Evolutionary conservation across 805 yeast genomes (phyloP), one percentile per base, ranked within the genome.

Genomic region (Komagataella pseudopastoris): DNA sequence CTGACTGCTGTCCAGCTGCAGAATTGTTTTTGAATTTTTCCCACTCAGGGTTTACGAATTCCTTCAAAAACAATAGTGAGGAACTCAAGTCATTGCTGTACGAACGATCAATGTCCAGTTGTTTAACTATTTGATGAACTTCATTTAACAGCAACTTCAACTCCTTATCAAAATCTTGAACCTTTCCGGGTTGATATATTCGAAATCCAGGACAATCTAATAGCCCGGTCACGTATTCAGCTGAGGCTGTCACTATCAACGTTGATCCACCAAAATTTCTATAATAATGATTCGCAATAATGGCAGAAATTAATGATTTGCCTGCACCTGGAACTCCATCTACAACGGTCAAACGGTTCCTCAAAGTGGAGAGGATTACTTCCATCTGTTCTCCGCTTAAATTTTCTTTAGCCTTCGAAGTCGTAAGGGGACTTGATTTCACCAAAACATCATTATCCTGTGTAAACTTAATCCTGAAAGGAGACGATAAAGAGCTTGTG

Each of bases 291-390:
- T 55, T 48, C n/a, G 56, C 49, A 2, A 67, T 51, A 5, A 65
- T 54, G 20, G 60, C 56, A 0, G 65, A 52, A 1, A 62, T 51
- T 4, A 57, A 61, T 2, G 71, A 65, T 51, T 70, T 71, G 2
- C 77, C 63, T 1, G 59, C 51, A 16, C 58, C 58, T 14, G 58
- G 49, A 4, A 52, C 48, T 3, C 64, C 64, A 18, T 53, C 51
- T 7, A 62, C 50, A 1, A 60, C 12, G 3, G 58, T 58, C 18
- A 57, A 20, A 1, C 62, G 62, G 7, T 45, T 45, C 7, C 46
- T 49, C 0, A 60, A 50, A 0, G 65, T 63, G 7, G 59, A 48
- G 12, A 62, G 48, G 6, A 69, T 51, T 1, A 68, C 63, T 20
- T 57, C 49, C 3, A 59, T 58, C 49, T 68, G 69, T 5, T 50